These are phyloP conservation scores for Chlamydomonas eustigma DNA, from an alignment of 139 green algal species.

Conservation along the genomic window DNA sequence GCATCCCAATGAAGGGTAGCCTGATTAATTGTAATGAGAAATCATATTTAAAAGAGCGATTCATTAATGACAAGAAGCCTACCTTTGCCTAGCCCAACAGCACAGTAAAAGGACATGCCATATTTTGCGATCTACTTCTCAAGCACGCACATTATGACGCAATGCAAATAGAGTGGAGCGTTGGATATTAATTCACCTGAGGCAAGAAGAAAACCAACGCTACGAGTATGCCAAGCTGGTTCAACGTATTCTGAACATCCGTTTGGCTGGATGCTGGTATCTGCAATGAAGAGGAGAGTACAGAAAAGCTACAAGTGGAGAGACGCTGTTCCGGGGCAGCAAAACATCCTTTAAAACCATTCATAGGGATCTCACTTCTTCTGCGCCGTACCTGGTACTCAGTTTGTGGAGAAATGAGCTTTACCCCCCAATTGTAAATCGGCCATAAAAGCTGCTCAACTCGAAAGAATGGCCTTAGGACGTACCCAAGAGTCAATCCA, in stretches of 20 bases:
- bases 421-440: constrained; percentile 28
- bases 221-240: constrained; percentile 20
- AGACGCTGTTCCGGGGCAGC: too few relatives aligned
- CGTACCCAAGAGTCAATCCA: constrained; percentile 23
- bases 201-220: constrained; percentile 21
- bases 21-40: too few relatives aligned
- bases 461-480: constrained; percentile 25
- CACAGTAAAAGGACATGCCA: too few relatives aligned
- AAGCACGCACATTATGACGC: too few relatives aligned
- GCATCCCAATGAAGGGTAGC: constrained; percentile 3
- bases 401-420: constrained; percentile 7
- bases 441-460: constrained; percentile 31
- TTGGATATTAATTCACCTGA: constrained; percentile 17
- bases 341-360: too few relatives aligned
- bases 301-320: too few relatives aligned
- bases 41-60: too few relatives aligned
- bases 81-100: constrained; percentile 15
- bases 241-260: not conserved
- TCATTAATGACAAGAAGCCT: not conserved
- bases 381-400: constrained; percentile 22
- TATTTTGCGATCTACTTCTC: too few relatives aligned
- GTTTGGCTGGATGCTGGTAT: not conserved
- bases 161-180: too few relatives aligned
- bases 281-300: not conserved
- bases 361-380: too few relatives aligned